Base-by-base conservation (phyloP, 495 filamentous ascomycete genomes). In the Xylaria longipes region DNA sequence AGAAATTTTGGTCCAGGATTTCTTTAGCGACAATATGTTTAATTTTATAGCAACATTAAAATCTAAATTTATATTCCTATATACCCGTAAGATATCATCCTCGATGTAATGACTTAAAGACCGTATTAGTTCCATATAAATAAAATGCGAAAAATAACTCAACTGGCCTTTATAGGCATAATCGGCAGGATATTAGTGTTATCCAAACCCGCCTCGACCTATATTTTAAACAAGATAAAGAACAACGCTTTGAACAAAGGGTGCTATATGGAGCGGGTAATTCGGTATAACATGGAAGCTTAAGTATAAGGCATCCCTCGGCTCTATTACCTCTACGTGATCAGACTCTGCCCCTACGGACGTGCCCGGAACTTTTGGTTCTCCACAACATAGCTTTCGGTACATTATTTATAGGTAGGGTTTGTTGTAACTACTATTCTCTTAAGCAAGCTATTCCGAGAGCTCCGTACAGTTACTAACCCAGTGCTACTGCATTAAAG, bases 161-260 rank as follows among this genome's bases (percentile, higher is more conserved):
- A 29, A 14, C 54, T 11, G n/a, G 25, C 3, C 5, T 4, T 56
- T 56, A 56, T 56, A 56, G 52, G n/a, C n/a, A n/a, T n/a, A n/a
- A n/a, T n/a, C n/a, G n/a, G 17, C 17, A 35, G 7, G 31, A 60
- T 17, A 60, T 60, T n/a, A 3, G 6, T 17, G 31, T 0, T 17
- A 33, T 60, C 29, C 31, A 60, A 35, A 7, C 11, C 1, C 56
- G 29, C 31, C 56, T 60, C 6, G 31, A 29, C 5, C 33, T 2
- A 25, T 61, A 61, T 41, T 61, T 61, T 25, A 37, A 12, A 61
- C 58, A 14, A 33, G 58, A 61, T 12, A 37, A 61, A 25, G 58
- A n/a, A 31, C n/a, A 61, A 7, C 58, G 58, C 22, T 61, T 61
- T 17, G 58, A 61, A 25, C 1, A 37, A 35, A 22, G 17, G 35